These are phyloP conservation scores for Yarrowia galli DNA, from an alignment of 1,139 yeast species.

Conservation along the genomic window DNA sequence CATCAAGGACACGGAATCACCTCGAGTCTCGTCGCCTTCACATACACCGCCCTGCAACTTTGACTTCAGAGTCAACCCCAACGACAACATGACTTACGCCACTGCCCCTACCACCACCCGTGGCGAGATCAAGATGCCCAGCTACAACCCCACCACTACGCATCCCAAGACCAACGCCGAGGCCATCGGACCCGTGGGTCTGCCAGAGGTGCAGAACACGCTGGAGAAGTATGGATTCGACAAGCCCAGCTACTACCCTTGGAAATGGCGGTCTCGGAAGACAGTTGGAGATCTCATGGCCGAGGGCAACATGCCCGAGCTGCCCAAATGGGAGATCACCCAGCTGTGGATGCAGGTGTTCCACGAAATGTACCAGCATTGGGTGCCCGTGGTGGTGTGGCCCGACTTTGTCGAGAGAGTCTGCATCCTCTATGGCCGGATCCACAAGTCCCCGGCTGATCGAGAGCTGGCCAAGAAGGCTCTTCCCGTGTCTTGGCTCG, in stretches of 20 bases:
- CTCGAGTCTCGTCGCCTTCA: neutral
- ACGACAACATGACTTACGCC: constrained; percentile 29
- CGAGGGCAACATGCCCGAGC: constrained; percentile 16
- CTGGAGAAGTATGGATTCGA: constrained; percentile 27
- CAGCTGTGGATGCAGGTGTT: constrained; percentile 40
- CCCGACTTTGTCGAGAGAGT: constrained; percentile 41
- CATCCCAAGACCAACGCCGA: constrained; percentile 34
- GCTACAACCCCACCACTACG: constrained; percentile 13
- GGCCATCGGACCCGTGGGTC: constrained; percentile 12
- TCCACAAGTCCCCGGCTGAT: constrained; percentile 8
- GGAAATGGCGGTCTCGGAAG: constrained; percentile 29
- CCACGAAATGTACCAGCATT: constrained; percentile 44
- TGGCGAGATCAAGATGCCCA: constrained; percentile 26
- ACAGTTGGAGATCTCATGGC: constrained; percentile 28
- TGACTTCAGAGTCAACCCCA: constrained; percentile 32
- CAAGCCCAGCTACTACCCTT: constrained; percentile 29
- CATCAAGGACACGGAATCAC: constrained; percentile 15
- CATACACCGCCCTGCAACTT: constrained; percentile 24
- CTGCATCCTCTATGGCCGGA: constrained; percentile 40
- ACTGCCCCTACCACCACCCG: neutral
- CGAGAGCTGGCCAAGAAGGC: constrained; percentile 20
- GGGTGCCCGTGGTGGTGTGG: constrained; percentile 47
- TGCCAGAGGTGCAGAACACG: constrained; percentile 12
- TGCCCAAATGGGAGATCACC: constrained; percentile 19
- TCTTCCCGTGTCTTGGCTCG: constrained; percentile 42